Conservation (phyloP, 2,329 filamentous ascomycete species). For the Aspergillus hiratsukae region DNA sequence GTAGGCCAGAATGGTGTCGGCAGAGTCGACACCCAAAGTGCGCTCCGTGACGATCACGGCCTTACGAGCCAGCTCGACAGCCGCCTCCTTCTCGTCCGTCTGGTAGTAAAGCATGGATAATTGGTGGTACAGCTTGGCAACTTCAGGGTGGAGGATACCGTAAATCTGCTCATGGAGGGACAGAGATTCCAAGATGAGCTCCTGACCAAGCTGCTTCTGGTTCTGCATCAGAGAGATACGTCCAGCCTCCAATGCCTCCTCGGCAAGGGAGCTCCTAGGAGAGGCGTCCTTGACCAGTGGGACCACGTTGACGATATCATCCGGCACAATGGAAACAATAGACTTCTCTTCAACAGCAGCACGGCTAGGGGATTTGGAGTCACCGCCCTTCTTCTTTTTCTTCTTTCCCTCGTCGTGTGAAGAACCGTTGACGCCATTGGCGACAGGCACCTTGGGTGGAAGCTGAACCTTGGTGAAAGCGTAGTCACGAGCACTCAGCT, state of each 20-base stretch:
- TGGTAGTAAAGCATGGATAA: constrained; percentile 95
- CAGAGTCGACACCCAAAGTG: constrained; percentile 86
- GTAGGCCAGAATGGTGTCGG: constrained; percentile 91
- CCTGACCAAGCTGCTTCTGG: constrained; percentile 92
- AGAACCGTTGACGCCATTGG: constrained; percentile 36
- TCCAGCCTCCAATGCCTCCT: constrained; percentile 92
- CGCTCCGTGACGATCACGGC: constrained; percentile 94
- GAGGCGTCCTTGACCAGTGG: constrained; percentile 92
- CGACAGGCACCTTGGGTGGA: constrained; percentile 29
- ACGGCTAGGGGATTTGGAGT: constrained; percentile 45
- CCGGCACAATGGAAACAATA: constrained; percentile 65
- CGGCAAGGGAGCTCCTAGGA: constrained; percentile 82
- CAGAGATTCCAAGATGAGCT: constrained; percentile 90
- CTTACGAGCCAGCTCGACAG: constrained; percentile 92
- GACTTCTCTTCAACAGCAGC: constrained; percentile 42
- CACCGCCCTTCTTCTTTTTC: constrained; percentile 57
- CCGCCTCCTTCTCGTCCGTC: constrained; percentile 94
- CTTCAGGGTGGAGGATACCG: constrained; percentile 92
- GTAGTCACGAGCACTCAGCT: constrained; percentile 76
- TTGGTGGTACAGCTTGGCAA: constrained; percentile 90
- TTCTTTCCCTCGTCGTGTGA: constrained; percentile 44
- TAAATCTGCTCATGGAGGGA: constrained; percentile 98
- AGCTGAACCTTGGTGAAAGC: constrained; percentile 54
- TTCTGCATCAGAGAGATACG: constrained; percentile 93
- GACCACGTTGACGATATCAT: constrained; percentile 89